Evolutionary conservation across 345 rosid species (phyloP).

Genomic region (Streptanthus diversifolius): DNA sequence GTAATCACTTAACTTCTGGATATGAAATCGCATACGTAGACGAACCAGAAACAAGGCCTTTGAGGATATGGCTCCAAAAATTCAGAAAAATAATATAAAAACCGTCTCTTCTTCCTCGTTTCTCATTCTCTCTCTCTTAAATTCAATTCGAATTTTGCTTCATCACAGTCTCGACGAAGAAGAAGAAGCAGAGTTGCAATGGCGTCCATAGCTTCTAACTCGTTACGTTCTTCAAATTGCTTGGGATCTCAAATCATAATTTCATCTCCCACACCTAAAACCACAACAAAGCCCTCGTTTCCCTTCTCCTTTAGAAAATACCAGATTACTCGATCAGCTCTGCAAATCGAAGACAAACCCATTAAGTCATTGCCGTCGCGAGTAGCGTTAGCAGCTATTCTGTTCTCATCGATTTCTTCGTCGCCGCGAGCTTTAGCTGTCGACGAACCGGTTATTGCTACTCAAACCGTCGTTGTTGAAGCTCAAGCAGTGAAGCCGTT

Average conservation of each 20-base stretch:
- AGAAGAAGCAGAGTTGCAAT: slow-evolving; percentile 16
- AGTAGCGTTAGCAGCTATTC: slow-evolving; percentile 48
- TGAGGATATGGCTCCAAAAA: background rate
- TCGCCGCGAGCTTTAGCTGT: slow-evolving; percentile 54
- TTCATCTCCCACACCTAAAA: slow-evolving; percentile 28
- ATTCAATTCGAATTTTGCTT: background rate
- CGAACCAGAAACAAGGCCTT: background rate
- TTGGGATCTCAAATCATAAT: slow-evolving; percentile 22
- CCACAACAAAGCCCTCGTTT: background rate
- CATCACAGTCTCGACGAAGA: background rate
- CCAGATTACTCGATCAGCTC: slow-evolving; percentile 25
- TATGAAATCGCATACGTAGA: background rate
- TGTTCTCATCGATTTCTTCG: slow-evolving; percentile 40
- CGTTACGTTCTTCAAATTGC: slow-evolving; percentile 16
- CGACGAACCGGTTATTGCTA: slow-evolving; percentile 27
- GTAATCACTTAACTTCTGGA: background rate
- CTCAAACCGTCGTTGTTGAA: slow-evolving; percentile 30
- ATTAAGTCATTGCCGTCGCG: slow-evolving; percentile 31
- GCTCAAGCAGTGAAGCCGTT: slow-evolving; percentile 49
- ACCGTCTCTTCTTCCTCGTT: background rate
- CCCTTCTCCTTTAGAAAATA: slow-evolving; percentile 27
- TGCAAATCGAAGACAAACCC: slow-evolving; percentile 15
- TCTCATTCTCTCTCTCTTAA: background rate
- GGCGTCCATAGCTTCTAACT: background rate
- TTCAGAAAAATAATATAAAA: background rate